Evolutionary conservation across 345 rosid species (phyloP).

Genomic region (Populus tremula): DNA sequence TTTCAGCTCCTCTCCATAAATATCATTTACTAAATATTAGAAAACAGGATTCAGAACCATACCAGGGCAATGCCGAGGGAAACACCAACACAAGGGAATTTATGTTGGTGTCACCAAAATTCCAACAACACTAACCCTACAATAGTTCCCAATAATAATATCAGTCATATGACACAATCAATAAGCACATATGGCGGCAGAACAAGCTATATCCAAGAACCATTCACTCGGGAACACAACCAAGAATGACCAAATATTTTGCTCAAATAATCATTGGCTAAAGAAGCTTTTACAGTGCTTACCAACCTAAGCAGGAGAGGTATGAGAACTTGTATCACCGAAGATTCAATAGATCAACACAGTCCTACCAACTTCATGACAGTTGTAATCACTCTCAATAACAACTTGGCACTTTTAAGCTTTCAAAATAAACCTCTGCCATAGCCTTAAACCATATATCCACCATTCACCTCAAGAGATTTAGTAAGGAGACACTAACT

Average conservation of each 20-base stretch:
- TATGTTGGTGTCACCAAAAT: conserved; percentile 54
- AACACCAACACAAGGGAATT: conserved; percentile 53
- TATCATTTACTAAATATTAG: conserved; percentile 31
- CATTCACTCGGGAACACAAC: conserved; percentile 22
- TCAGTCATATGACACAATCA: conserved; percentile 33
- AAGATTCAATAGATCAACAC: conserved; percentile 17
- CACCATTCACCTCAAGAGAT: conserved; percentile 19
- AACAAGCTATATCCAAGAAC: conserved; percentile 21
- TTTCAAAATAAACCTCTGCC: conserved; percentile 6
- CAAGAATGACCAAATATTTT: conserved; percentile 2
- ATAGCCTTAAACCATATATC: conserved; percentile 3
- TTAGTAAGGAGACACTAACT: conserved; percentile 5
- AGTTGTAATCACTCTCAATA: conserved; percentile 10
- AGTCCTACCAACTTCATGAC: not conserved
- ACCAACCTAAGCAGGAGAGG: conserved; percentile 3
- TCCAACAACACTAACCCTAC: conserved; percentile 62
- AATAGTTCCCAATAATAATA: conserved; percentile 47
- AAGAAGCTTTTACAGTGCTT: not conserved
- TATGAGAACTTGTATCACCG: conserved; percentile 14
- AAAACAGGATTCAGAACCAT: conserved; percentile 48
- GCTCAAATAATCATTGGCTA: not conserved
- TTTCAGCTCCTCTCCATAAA: conserved; percentile 24
- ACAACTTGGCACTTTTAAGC: conserved; percentile 8
- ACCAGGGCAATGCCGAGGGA: conserved; percentile 51
- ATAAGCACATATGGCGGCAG: conserved; percentile 25